Conservation (phyloP, 257 asterid species). For the Leptodermis oblonga region DNA sequence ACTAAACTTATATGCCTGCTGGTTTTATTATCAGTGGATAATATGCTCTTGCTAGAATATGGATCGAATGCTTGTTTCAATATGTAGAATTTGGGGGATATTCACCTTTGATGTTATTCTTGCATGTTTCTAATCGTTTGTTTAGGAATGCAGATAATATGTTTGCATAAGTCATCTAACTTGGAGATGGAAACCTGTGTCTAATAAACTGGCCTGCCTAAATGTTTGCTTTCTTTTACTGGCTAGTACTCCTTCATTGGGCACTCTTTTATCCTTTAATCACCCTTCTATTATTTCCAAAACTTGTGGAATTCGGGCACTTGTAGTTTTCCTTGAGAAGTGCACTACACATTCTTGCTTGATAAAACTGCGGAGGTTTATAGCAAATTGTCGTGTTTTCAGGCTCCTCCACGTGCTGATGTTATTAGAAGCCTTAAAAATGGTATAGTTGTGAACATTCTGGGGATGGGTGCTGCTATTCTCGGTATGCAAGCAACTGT, state of each 20-base stretch:
- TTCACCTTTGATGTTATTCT: neutral
- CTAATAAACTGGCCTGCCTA: neutral
- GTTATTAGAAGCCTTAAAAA: constrained; percentile 82
- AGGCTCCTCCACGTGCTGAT: constrained; percentile 99
- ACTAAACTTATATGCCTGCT: neutral
- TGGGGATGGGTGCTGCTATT: constrained; percentile 94
- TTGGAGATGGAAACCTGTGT: neutral
- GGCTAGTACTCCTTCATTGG: neutral
- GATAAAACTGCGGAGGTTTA: neutral
- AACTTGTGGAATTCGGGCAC: neutral
- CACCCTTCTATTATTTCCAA: neutral
- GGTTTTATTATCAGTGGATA: neutral
- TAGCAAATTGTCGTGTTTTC: constrained; percentile 20
- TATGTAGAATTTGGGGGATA: neutral
- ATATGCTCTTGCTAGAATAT: neutral
- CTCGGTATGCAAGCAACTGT: constrained; percentile 98
- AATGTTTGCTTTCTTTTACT: no score
- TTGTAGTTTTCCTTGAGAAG: neutral
- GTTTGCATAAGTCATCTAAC: neutral
- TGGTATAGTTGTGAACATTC: constrained; percentile 67
- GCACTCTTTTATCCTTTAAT: neutral
- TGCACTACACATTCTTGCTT: neutral
- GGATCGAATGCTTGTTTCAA: neutral
- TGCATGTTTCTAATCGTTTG: neutral
- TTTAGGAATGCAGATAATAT: neutral